These are phyloP conservation scores for Termitomyces sp. DNA, from an alignment of 1,284 basidiomycete species.

Conservation along the genomic window DNA sequence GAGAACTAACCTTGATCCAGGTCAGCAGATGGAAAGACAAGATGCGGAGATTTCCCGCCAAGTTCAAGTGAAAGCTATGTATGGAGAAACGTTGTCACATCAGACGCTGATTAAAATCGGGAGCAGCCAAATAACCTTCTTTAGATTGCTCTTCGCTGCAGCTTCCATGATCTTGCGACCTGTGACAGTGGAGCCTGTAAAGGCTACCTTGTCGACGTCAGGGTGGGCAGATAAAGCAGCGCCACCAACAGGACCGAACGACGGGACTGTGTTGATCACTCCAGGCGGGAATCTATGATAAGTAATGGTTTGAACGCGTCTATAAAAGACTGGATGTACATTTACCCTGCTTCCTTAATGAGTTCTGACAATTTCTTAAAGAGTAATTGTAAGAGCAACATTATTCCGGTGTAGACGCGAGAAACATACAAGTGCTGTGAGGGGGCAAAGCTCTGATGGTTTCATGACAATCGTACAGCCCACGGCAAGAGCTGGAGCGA, in stretches of 20 bases:
- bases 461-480: constrained; percentile 91
- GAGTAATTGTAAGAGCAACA: constrained; percentile 6
- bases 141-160: constrained; percentile 90
- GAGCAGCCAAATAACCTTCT: constrained; percentile 52
- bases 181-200: constrained; percentile 82
- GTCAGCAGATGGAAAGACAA: constrained; percentile 79
- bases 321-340: constrained; percentile 6
- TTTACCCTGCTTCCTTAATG: constrained; percentile 73
- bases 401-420: neutral
- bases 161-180: constrained; percentile 90
- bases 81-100: constrained; percentile 8
- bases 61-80: constrained; percentile 93
- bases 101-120: neutral
- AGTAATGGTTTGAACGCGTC: constrained; percentile 17
- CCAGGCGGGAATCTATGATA: constrained; percentile 78
- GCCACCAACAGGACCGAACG: constrained; percentile 78
- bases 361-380: constrained; percentile 75
- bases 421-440: constrained; percentile 72
- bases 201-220: constrained; percentile 82
- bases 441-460: constrained; percentile 87
- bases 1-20: constrained; percentile 67
- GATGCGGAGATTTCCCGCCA: constrained; percentile 92
- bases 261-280: constrained; percentile 86
- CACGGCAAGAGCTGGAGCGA: constrained; percentile 84
- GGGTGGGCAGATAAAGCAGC: constrained; percentile 74